phyloP scores from a whole-genome alignment of 2,329 filamentous ascomycete genomes.

The Ophiosphaerella korrae region DNA sequence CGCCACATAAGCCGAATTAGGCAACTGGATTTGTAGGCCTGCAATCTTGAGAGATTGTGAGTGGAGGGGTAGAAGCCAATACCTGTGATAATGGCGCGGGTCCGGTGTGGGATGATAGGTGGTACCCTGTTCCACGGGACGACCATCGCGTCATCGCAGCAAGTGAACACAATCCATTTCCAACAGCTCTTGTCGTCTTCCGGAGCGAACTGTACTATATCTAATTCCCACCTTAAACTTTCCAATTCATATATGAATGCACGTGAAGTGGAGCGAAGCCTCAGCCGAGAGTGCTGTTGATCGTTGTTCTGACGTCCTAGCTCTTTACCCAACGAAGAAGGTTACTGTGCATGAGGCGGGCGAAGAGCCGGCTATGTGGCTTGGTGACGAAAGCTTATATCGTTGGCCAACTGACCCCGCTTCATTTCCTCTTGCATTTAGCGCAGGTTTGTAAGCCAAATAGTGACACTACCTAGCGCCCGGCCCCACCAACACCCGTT shows the following conservation, averaged over 20 bases:
- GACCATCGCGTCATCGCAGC: constrained; percentile 4
- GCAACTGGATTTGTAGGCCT: constrained; percentile 13
- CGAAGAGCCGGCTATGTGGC: constrained; percentile 14
- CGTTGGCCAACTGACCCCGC: too few relatives aligned
- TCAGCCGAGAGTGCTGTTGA: too few relatives aligned
- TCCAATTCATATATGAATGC: too few relatives aligned
- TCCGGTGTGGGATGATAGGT: background rate
- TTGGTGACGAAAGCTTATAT: constrained; percentile 21
- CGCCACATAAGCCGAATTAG: constrained; percentile 14
- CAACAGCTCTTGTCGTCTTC: too few relatives aligned
- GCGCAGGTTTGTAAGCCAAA: too few relatives aligned
- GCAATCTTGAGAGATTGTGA: background rate
- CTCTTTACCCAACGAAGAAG: constrained; percentile 20
- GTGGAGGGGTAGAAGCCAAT: constrained; percentile 15
- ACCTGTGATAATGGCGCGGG: constrained; percentile 10
- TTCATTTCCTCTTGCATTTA: too few relatives aligned
- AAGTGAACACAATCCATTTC: background rate
- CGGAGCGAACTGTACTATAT: too few relatives aligned
- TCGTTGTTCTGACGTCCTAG: background rate
- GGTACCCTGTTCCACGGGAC: background rate
- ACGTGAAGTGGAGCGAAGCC: too few relatives aligned
- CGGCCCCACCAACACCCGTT: too few relatives aligned
- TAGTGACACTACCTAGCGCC: too few relatives aligned
- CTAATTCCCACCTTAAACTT: too few relatives aligned
- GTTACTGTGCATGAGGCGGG: constrained; percentile 13